Percentiles rank a stretch among this genome's conserved stretches.
Evolutionary conservation across 106 monocot genomes (phyloP).

Genomic region (Narthecium ossifragum): DNA sequence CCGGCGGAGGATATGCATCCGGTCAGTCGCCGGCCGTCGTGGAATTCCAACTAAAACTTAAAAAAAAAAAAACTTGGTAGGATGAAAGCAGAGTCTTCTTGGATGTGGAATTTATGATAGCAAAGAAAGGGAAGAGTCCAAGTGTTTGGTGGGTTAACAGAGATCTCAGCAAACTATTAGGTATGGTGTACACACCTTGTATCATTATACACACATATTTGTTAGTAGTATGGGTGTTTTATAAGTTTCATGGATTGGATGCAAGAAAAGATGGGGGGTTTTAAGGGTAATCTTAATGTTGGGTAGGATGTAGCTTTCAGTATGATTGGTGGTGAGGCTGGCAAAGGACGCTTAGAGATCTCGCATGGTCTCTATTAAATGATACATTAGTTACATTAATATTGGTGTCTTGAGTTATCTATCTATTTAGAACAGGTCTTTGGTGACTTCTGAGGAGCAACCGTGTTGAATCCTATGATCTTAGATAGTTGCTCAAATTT

Average conservation of each 20-base stretch:
- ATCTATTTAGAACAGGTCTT: no score
- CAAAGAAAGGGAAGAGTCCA: neutral
- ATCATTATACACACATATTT: neutral
- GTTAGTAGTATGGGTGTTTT: neutral
- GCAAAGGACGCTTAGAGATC: no score
- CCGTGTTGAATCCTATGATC: no score
- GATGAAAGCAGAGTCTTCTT: neutral
- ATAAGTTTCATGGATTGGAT: neutral
- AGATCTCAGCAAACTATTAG: neutral
- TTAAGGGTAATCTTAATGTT: constrained; percentile 1
- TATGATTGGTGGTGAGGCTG: no score
- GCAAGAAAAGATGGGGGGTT: neutral
- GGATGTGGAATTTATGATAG: constrained; percentile 1
- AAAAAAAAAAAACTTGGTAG: no score
- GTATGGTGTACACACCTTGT: constrained; percentile 2
- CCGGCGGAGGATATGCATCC: constrained; percentile 24
- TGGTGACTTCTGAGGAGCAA: no score
- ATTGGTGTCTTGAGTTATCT: no score
- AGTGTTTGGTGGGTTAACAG: neutral
- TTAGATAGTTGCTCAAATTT: no score
- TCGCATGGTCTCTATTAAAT: no score
- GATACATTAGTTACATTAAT: no score
- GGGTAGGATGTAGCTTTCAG: constrained; percentile 1
- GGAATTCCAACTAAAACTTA: no score
- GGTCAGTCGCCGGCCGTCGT: no score